Evolutionary conservation across 345 rosid species (phyloP).

Genomic region (Punica granatum): DNA sequence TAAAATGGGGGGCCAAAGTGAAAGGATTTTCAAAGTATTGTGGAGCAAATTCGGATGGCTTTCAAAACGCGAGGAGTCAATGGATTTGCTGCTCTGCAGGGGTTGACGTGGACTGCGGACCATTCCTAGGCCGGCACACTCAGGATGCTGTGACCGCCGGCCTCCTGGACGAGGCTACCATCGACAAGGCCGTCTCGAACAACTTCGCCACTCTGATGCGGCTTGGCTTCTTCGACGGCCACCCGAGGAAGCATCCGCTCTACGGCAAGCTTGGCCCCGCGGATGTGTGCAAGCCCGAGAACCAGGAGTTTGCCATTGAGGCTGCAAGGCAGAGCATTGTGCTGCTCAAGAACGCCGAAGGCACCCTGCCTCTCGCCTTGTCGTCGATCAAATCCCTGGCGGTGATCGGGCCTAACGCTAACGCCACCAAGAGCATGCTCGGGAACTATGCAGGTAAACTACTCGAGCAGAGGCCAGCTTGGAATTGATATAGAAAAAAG

Average conservation of each 20-base stretch:
- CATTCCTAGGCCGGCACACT: constrained; percentile 68
- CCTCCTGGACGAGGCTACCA: constrained; percentile 41
- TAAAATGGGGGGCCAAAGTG: background rate
- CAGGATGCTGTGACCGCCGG: constrained; percentile 70
- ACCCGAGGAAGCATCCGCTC: constrained; percentile 59
- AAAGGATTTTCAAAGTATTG: background rate
- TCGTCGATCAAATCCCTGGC: constrained; percentile 50
- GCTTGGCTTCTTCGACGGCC: constrained; percentile 89
- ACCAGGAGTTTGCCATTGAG: constrained; percentile 78
- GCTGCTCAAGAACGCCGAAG: constrained; percentile 56
- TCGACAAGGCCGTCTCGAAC: constrained; percentile 63
- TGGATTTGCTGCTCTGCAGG: constrained; percentile 23
- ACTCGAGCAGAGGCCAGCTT: too few relatives aligned
- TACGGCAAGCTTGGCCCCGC: constrained; percentile 73
- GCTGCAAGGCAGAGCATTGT: constrained; percentile 96
- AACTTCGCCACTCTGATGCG: constrained; percentile 81
- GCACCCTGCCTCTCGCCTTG: constrained; percentile 62
- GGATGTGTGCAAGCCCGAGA: constrained; percentile 62
- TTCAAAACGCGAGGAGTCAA: background rate
- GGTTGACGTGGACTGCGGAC: constrained; percentile 75
- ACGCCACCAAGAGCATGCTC: constrained; percentile 87
- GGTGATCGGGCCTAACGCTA: constrained; percentile 89
- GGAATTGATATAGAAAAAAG: background rate
- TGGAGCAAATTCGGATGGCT: background rate
- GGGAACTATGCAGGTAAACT: constrained; percentile 82